A percentile compares a stretch with the other conserved stretches of the same genome.
phyloP scores from a whole-genome alignment of 2,329 filamentous ascomycete species.

The Lasiodiplodia gonubiensis region DNA sequence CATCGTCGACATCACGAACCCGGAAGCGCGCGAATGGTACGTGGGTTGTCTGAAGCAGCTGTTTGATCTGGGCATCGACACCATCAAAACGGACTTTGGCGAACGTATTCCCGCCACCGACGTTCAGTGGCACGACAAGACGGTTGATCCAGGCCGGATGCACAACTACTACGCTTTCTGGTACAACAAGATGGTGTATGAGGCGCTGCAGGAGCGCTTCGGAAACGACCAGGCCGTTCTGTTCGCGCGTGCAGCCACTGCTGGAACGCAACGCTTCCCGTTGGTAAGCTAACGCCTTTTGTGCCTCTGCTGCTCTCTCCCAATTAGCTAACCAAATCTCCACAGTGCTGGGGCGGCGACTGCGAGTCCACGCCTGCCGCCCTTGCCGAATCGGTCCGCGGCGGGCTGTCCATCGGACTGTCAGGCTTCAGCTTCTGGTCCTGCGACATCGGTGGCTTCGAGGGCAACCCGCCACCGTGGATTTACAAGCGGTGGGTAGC shows the following conservation, averaged over 20 bases:
- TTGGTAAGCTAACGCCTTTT: slow-evolving; percentile 42
- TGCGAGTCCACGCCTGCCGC: slow-evolving; percentile 76
- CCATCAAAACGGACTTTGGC: slow-evolving; percentile 78
- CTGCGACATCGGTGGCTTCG: slow-evolving; percentile 74
- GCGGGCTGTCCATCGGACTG: slow-evolving; percentile 67
- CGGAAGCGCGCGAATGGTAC: slow-evolving; percentile 70
- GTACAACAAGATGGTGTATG: slow-evolving; percentile 74
- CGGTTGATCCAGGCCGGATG: slow-evolving; percentile 69
- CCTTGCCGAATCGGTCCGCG: slow-evolving; percentile 73
- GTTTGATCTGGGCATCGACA: slow-evolving; percentile 72
- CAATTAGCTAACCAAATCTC: slow-evolving; percentile 39
- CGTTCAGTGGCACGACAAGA: slow-evolving; percentile 67
- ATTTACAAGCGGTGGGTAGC: slow-evolving; percentile 81
- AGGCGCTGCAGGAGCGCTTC: slow-evolving; percentile 62
- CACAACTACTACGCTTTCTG: slow-evolving; percentile 79
- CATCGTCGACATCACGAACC: slow-evolving; percentile 76
- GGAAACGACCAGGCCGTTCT: slow-evolving; percentile 64
- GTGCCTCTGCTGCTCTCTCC: not conserved
- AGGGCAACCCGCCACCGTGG: slow-evolving; percentile 69
- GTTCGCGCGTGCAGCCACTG: slow-evolving; percentile 70
- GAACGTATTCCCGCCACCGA: slow-evolving; percentile 72
- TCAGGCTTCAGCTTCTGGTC: slow-evolving; percentile 73
- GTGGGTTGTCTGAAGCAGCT: slow-evolving; percentile 64
- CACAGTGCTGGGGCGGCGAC: slow-evolving; percentile 70
- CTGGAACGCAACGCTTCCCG: slow-evolving; percentile 72